Conservation (phyloP, 352 stramenopile species). For the Saprolegnia parasitica region DNA sequence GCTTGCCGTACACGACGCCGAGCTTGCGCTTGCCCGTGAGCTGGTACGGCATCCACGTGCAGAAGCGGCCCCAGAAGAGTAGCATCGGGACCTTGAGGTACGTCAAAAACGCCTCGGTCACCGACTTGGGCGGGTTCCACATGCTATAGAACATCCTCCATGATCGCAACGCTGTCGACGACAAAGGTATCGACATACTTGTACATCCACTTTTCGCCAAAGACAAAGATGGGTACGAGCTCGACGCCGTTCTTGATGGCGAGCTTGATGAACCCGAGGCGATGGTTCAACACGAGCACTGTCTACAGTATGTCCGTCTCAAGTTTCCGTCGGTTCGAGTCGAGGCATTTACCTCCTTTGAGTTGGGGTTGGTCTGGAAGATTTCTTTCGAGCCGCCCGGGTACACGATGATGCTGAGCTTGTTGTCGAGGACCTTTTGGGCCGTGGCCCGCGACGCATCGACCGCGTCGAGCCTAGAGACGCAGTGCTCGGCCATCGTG, state of each 20-base stretch:
- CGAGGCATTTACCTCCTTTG: constrained; percentile 39
- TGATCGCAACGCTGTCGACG: background rate
- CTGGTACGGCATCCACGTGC: constrained; percentile 63
- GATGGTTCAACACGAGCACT: constrained; percentile 66
- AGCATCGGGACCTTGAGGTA: constrained; percentile 71
- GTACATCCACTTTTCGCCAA: constrained; percentile 77
- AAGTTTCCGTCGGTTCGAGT: background rate
- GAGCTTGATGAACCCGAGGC: constrained; percentile 77
- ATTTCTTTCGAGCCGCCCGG: constrained; percentile 72
- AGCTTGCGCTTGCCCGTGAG: constrained; percentile 55
- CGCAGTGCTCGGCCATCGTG: background rate
- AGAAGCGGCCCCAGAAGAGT: constrained; percentile 72
- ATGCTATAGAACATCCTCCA: constrained; percentile 36
- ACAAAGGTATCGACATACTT: constrained; percentile 40
- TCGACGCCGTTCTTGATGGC: constrained; percentile 70
- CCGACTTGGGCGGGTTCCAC: constrained; percentile 56
- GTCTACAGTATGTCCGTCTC: constrained; percentile 39
- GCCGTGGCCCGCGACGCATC: constrained; percentile 66
- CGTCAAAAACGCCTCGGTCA: constrained; percentile 61
- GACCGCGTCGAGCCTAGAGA: constrained; percentile 50
- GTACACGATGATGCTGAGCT: constrained; percentile 67
- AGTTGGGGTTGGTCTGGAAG: constrained; percentile 66
- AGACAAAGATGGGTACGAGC: constrained; percentile 72
- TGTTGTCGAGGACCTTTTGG: constrained; percentile 63
- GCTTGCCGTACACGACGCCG: constrained; percentile 69